Evolutionary conservation across 257 asterid genomes (phyloP), one percentile per base, ranked within the genome.

Genomic region (Prunella vulgaris): DNA sequence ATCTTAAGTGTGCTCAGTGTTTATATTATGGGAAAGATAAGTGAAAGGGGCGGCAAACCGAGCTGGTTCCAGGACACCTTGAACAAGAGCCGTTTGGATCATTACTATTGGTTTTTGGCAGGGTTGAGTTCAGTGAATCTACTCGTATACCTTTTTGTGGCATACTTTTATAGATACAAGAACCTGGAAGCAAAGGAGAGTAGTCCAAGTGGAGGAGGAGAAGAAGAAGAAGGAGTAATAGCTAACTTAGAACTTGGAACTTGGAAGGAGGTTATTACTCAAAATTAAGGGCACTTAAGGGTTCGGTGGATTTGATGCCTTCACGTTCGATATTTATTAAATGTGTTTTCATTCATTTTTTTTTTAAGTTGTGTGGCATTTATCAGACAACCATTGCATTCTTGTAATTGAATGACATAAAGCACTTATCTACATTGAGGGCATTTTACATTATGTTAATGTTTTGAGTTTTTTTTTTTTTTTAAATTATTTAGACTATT

Each of bases 51-150:
- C 7, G 84, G 85, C 44, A 77, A 56, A 7, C 27, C 17, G 2
- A 89, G 74, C 56, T 89, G 93, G 96, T 85, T 86, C 30, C 87
- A 83, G 51, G 13, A 32, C 13, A 77, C 80, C 5, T 60, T 88
- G 77, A 86, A 78, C 21, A 48, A 21, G 74, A 86, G 93, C 27
- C 85, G 84, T 0, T 35, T 86, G 79, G 96, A 88, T 69, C 56
- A 48, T 46, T 86, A 84, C 60, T 86, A 79, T 44, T 84, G 87
- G 93, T 70, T 78, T 7, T 52, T 84, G 75, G 88, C 90, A 0
- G 83, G 5, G 5, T 24, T 88, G 15, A 76, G 88, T 68, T 40
- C 80, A 2, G 86, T 30, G 21, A 85, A 85, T 53, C 74, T 87
- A 4, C 5, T 76, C 5, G 64, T 71, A 0, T 83, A 63, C 38